These are phyloP conservation scores for Metschnikowia santaceciliae DNA, from an alignment of 805 yeast species.

Conservation along the genomic window DNA sequence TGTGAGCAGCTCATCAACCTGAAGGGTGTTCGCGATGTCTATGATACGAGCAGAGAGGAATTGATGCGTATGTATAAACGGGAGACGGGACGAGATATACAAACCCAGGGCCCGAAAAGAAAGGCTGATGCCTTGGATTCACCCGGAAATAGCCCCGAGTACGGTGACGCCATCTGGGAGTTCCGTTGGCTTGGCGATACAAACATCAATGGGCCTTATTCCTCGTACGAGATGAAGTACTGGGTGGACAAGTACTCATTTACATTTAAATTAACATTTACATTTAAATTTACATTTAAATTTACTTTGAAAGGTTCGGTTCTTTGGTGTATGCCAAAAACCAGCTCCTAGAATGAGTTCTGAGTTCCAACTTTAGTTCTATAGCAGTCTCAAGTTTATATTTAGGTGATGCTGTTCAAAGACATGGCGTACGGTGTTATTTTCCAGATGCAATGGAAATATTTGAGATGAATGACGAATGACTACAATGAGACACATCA, in stretches of 20 bases:
- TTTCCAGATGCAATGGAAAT: too few relatives aligned
- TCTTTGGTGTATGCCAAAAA: too few relatives aligned
- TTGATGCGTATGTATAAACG: slow-evolving; percentile 37
- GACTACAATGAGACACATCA: too few relatives aligned
- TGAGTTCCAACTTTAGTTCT: too few relatives aligned
- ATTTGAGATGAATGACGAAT: too few relatives aligned
- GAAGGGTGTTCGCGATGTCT: slow-evolving; percentile 41
- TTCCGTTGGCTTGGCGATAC: slow-evolving; percentile 42
- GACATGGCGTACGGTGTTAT: too few relatives aligned
- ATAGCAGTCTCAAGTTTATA: too few relatives aligned
- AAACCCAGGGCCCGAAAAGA: slow-evolving; percentile 20
- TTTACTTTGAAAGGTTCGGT: too few relatives aligned
- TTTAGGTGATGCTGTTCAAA: too few relatives aligned
- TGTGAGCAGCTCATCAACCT: slow-evolving; percentile 42
- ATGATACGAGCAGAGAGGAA: slow-evolving; percentile 56
- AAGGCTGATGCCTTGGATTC: neutral
- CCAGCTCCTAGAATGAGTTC: too few relatives aligned
- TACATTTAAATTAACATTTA: too few relatives aligned
- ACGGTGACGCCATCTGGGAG: slow-evolving; percentile 42
- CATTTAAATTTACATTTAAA: too few relatives aligned
- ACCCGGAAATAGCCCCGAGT: slow-evolving; percentile 7
- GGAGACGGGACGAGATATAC: slow-evolving; percentile 39
- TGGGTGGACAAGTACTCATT: slow-evolving; percentile 53
- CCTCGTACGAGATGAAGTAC: slow-evolving; percentile 50
- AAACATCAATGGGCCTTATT: slow-evolving; percentile 45